Evolutionary conservation across 768 basidiomycete species (phyloP).

Genomic region (Tylopilus felleus): DNA sequence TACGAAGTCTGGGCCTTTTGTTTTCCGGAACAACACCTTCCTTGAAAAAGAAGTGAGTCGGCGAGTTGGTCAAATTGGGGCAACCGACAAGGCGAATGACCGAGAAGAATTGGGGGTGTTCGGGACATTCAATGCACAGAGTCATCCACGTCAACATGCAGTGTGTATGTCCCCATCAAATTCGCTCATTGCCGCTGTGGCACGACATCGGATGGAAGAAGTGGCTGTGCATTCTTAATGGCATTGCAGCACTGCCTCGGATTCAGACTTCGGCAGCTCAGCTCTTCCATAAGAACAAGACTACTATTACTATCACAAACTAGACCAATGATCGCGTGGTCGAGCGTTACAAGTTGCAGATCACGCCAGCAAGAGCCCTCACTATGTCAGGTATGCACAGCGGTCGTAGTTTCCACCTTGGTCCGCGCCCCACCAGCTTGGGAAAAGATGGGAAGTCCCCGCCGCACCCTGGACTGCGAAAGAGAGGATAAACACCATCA

Average conservation of each 20-base stretch:
- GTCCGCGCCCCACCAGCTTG: constrained; percentile 58
- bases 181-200: neutral
- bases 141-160: neutral
- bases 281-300: too few relatives aligned
- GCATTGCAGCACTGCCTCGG: neutral
- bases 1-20: constrained; percentile 17
- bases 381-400: constrained; percentile 22
- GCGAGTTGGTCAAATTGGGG: neutral
- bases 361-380: neutral
- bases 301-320: neutral
- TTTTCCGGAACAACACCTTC: constrained; percentile 12
- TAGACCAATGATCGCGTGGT: neutral
- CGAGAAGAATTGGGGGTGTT: neutral
- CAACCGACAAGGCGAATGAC: neutral
- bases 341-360: neutral
- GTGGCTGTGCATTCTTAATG: constrained; percentile 5
- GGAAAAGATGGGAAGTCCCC: constrained; percentile 47
- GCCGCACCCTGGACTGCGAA: constrained; percentile 51
- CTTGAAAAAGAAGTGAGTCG: neutral
- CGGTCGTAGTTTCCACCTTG: constrained; percentile 42
- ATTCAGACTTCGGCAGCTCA: too few relatives aligned
- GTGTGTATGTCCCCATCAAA: neutral
- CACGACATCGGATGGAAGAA: neutral
- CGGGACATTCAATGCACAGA: neutral
- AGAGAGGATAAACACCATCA: constrained; percentile 54